Conservation (phyloP, 2,329 filamentous ascomycete species). For the Cladosporium colombiae region DNA sequence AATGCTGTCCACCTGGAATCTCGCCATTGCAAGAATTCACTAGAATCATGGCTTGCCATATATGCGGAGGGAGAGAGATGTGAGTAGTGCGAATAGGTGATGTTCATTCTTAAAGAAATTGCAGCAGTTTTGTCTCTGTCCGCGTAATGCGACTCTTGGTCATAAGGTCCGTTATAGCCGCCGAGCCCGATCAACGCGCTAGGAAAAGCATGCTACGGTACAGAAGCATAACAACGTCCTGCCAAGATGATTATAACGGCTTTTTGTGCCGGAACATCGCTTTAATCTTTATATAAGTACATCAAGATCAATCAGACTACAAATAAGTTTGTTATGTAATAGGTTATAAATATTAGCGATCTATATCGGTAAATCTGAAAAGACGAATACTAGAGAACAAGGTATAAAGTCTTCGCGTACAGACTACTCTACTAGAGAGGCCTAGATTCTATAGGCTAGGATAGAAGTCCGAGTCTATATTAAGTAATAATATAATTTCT, state of each 20-base stretch:
- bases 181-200: background rate
- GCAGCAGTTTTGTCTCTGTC: background rate
- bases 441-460: too few relatives aligned
- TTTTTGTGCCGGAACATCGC: background rate
- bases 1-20: background rate
- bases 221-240: background rate
- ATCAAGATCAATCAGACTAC: background rate
- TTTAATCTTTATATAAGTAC: background rate
- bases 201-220: background rate
- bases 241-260: background rate
- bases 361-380: too few relatives aligned
- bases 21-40: background rate
- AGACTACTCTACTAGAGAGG: too few relatives aligned
- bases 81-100: background rate
- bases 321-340: too few relatives aligned
- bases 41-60: background rate
- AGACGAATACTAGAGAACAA: too few relatives aligned
- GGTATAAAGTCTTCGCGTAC: too few relatives aligned
- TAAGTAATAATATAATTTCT: too few relatives aligned
- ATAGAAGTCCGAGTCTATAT: too few relatives aligned
- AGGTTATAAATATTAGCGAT: too few relatives aligned
- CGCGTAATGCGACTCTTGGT: background rate
- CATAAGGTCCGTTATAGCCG: background rate
- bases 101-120: background rate
- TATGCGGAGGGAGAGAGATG: background rate